Conservation (phyloP, 805 yeast genomes). For the Allodekkera sacchari region DNA sequence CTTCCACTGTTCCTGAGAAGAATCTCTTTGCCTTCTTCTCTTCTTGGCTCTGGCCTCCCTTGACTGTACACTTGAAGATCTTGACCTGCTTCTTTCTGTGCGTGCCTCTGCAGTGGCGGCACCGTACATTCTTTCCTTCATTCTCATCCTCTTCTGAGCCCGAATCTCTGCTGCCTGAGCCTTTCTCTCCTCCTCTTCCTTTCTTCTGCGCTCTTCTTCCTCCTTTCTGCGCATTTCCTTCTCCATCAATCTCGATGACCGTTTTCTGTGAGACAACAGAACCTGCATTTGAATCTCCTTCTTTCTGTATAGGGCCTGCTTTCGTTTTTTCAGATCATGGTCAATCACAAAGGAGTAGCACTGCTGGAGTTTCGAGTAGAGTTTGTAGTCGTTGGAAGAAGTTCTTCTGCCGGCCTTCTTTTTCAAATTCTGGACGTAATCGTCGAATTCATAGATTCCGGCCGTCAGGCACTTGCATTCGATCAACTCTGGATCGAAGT, state of each 20-base stretch:
- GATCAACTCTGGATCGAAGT: slow-evolving; percentile 27
- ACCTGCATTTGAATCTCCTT: slow-evolving; percentile 58
- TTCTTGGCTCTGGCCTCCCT: slow-evolving; percentile 24
- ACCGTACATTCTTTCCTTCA: slow-evolving; percentile 24
- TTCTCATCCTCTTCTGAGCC: slow-evolving; percentile 31
- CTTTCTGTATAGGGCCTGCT: slow-evolving; percentile 43
- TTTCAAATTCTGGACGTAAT: slow-evolving; percentile 23
- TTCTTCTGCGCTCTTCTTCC: slow-evolving; percentile 41
- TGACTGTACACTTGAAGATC: slow-evolving; percentile 17
- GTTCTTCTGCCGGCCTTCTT: slow-evolving; percentile 24
- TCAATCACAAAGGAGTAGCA: slow-evolving; percentile 28
- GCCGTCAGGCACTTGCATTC: slow-evolving; percentile 33
- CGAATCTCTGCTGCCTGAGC: slow-evolving; percentile 36
- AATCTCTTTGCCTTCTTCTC: slow-evolving; percentile 13
- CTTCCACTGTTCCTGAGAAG: slow-evolving; percentile 20
- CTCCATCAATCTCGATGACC: slow-evolving; percentile 67
- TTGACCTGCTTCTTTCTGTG: slow-evolving; percentile 2
- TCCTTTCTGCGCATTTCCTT: slow-evolving; percentile 43
- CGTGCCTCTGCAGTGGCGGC: slow-evolving; percentile 3
- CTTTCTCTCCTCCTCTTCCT: slow-evolving; percentile 37
- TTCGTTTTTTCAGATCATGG: slow-evolving; percentile 47
- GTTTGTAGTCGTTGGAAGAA: slow-evolving; percentile 16
- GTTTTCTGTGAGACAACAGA: slow-evolving; percentile 58
- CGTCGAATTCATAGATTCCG: slow-evolving; percentile 37
- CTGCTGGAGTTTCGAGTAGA: slow-evolving; percentile 24